Conservation (phyloP, 768 basidiomycete genomes). For the Mycena galericulata region DNA sequence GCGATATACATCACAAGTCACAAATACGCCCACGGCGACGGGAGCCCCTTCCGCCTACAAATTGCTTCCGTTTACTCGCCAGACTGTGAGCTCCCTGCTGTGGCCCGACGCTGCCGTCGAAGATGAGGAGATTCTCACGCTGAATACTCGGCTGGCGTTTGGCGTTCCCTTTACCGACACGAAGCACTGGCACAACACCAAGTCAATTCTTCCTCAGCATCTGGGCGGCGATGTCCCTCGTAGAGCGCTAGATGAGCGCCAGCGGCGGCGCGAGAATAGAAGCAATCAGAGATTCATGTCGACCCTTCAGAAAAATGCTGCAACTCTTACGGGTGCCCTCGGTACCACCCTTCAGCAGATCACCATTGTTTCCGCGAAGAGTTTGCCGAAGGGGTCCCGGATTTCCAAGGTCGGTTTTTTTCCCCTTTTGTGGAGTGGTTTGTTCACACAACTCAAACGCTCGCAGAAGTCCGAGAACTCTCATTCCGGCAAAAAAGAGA, state of each 20-base stretch:
- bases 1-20: background rate
- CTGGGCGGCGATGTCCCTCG: constrained; percentile 57
- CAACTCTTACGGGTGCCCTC: constrained; percentile 71
- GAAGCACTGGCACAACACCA: constrained; percentile 71
- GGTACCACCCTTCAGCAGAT: constrained; percentile 65
- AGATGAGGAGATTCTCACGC: constrained; percentile 19
- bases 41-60: background rate
- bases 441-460: background rate
- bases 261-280: constrained; percentile 51
- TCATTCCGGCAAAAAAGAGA: constrained; percentile 18
- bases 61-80: constrained; percentile 55
- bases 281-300: constrained; percentile 71
- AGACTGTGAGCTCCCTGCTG: constrained; percentile 41
- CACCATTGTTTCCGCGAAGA: constrained; percentile 56
- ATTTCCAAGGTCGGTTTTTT: constrained; percentile 15
- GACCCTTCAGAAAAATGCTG: constrained; percentile 66
- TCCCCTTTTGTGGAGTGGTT: too few species aligned
- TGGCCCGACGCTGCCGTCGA: constrained; percentile 33
- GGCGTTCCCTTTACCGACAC: constrained; percentile 61
- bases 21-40: too few species aligned
- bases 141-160: constrained; percentile 50
- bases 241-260: constrained; percentile 47
- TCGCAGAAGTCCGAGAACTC: constrained; percentile 6
- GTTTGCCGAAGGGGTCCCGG: constrained; percentile 21
- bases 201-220: constrained; percentile 63